Evolutionary conservation across 495 filamentous ascomycete species (phyloP), one percentile per base, ranked within the genome.

Genomic region (Hypoxylon rickii): DNA sequence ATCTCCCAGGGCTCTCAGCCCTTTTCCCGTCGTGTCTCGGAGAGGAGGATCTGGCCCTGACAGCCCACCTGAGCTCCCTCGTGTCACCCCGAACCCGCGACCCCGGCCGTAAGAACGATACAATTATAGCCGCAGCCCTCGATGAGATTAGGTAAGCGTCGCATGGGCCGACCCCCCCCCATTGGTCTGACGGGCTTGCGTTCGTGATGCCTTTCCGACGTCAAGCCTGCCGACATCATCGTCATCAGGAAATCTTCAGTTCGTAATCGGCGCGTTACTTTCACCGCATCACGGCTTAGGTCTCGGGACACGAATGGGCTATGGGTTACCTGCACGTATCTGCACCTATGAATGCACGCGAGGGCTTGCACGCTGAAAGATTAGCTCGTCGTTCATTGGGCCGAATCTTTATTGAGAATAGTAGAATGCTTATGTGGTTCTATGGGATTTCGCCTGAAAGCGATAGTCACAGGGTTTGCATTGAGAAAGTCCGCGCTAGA

Each of bases 1-100:
- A 29, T 41, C 43, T 33, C 42, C 52, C 58, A 62, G 58, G 51
- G 51, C 24, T 29, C 42, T 56, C 58, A 62, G 58, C 58, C 58
- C 24, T 29, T 4, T 52, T 61, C 34, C 32, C 42, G 31, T 51
- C 37, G n/a, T 55, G 51, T 61, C 41, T 55, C 42, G 58, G 50
- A 42, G 46, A 42, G 37, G 36, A 52, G 45, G 52, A 51, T 62
- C 58, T 56, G 42, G 52, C 58, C 58, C 47, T 62, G 58, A 40
- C 47, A 44, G 37, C 51, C n/a, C 51, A 47, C 58, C 48, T 62
- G 52, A 62, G 42, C 46, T 50, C 16, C 24, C 24, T 49, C 44
- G 57, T 60, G 50, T 49, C 18, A 60, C 57, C 38, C 13, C 16
- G 19, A n/a, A 15, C 34, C 34, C 31, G 24, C 18, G 26, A 18